Conservation (phyloP, 2,329 filamentous ascomycete species). For the Didymosphaeria variabile region DNA sequence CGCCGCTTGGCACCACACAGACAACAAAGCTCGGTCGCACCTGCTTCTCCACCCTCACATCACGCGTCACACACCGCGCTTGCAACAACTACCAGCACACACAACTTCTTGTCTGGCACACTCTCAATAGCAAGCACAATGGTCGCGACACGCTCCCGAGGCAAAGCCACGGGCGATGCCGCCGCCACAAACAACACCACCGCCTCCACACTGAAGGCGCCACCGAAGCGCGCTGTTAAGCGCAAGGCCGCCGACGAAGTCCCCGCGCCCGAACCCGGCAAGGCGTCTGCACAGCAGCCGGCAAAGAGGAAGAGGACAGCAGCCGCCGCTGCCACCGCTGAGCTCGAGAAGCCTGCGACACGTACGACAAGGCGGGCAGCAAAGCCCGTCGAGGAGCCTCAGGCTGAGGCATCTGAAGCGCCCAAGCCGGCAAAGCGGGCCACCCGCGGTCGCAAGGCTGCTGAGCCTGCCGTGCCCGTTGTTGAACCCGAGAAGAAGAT, state of each 20-base stretch:
- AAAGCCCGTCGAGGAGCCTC: conserved; percentile 28
- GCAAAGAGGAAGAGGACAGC: conserved; percentile 32
- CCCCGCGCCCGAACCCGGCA: conserved; percentile 24
- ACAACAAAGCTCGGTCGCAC: conserved; percentile 14
- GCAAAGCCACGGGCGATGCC: conserved; percentile 32
- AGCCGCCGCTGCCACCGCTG: conserved; percentile 20
- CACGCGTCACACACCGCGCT: background rate
- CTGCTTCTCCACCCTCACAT: conserved; percentile 4
- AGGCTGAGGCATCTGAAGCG: conserved; percentile 22
- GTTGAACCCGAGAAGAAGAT: background rate
- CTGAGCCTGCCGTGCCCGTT: background rate
- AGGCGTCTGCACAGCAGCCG: conserved; percentile 7
- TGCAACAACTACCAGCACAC: conserved; percentile 1
- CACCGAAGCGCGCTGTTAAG: conserved; percentile 43
- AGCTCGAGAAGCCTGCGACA: conserved; percentile 8
- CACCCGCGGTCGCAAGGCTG: conserved; percentile 35
- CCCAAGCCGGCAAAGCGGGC: conserved; percentile 34
- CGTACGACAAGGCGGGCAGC: conserved; percentile 29
- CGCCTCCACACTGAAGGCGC: conserved; percentile 40
- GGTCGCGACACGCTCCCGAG: conserved; percentile 45
- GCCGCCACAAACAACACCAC: conserved; percentile 21
- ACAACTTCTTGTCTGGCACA: background rate
- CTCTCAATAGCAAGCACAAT: conserved; percentile 25
- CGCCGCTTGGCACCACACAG: conserved; percentile 7
- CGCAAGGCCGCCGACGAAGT: conserved; percentile 33